Evolutionary conservation across 805 yeast species (phyloP), one percentile per base, ranked within the genome.

Genomic region (Groenewaldozyma salmanticensis): DNA sequence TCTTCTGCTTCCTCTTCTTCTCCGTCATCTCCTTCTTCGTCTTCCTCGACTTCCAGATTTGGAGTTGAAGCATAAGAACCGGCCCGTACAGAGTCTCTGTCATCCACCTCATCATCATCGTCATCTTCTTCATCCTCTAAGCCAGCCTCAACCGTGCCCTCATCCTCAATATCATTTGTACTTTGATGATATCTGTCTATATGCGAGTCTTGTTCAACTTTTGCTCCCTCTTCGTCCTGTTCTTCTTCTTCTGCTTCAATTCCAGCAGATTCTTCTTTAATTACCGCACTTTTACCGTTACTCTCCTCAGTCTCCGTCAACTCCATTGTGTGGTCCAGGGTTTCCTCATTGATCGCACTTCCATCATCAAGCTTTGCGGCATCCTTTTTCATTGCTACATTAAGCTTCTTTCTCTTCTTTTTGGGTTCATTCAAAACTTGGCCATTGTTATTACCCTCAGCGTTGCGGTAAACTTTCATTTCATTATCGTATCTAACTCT

Each of bases 401-500:
- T 13, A 16, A 17, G 54, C 58, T 24, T n/a, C 4, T 18, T 20
- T 16, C 17, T 34, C 27, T 35, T 35, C 15, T 18, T 5, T 18
- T 16, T 4, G 55, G 55, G 36, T 24, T 24, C 29, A 24, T 7
- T 7, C 13, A 24, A 7, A 24, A 9, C 13, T 7, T 9, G 13
- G 13, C 13, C 13, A 13, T 13, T 13, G 13, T 24, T 24, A 24
- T 13, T 24, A 7, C 13, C 11, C 13, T 24, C 29, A 24, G 29
- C 13, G 13, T 9, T 24, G 11, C 60, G 66, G 49, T 77, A 77
- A 5, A 60, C 74, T 39, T 66, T 73, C 79, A 85, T 76, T 54
- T 86, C 94, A 38, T 67, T 70, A 40, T 75, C 74, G 56, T 85
- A 87, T 56, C 94, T 72, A 42, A 72, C 72, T 53, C 80, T 76